Conservation (phyloP, 371 early-diverging fungal genomes). For the Mortierella sp. region DNA sequence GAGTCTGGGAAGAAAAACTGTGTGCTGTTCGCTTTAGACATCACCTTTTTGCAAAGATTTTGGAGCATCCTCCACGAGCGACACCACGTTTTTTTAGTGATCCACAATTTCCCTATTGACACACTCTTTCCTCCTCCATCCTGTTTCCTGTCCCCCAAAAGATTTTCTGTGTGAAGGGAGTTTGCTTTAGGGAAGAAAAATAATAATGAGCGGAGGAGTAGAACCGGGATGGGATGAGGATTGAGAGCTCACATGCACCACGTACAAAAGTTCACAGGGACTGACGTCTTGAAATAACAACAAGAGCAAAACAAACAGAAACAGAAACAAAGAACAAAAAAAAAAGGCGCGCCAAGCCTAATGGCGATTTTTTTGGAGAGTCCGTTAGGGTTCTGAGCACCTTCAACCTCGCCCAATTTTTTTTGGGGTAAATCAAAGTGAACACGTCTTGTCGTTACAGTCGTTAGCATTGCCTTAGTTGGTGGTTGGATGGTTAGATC, state of each 20-base stretch:
- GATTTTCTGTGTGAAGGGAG: not conserved
- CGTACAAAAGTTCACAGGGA: not conserved
- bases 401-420: not conserved
- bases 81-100: not conserved
- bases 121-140: not conserved
- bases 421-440: constrained; percentile 1
- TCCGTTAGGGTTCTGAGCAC: not conserved
- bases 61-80: not conserved
- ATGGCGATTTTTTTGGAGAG: not conserved
- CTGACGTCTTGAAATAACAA: not conserved
- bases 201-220: not conserved
- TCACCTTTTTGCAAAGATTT: not conserved
- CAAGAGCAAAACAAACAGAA: not conserved
- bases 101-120: not conserved
- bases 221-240: not conserved
- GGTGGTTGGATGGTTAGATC: not conserved
- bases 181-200: not conserved
- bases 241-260: constrained; percentile 1
- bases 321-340: not conserved
- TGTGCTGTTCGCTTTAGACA: constrained; percentile 6
- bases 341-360: not conserved
- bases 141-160: not conserved
- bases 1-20: not conserved
- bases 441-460: not conserved
- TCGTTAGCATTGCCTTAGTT: not conserved